Percentiles rank a stretch among this genome's conserved stretches.
phyloP scores from a whole-genome alignment of 1,139 yeast genomes.

The Saccharomycopsis phalli region DNA sequence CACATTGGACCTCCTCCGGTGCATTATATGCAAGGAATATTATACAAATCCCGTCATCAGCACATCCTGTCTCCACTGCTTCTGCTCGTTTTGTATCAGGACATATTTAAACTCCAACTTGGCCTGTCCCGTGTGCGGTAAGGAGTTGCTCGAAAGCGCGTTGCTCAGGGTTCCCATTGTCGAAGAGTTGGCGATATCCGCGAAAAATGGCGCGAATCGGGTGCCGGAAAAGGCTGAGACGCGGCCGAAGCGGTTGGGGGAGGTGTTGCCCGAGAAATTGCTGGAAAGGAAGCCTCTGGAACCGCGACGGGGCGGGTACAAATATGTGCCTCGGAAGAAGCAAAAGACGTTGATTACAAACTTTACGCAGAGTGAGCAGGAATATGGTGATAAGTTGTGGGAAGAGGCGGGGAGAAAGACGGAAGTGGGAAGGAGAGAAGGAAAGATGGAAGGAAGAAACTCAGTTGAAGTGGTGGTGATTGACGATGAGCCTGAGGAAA shows the following conservation, averaged over 20 bases:
- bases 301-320: background rate
- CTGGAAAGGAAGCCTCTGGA: background rate
- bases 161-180: conserved; percentile 10
- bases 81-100: conserved; percentile 7
- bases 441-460: too few species aligned
- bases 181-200: conserved; percentile 11
- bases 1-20: background rate
- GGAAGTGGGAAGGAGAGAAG: too few species aligned
- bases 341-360: background rate
- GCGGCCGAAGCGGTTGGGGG: background rate
- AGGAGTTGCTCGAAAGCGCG: conserved; percentile 12
- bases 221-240: background rate
- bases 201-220: too few species aligned
- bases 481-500: background rate
- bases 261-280: background rate
- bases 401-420: background rate
- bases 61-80: conserved; percentile 1
- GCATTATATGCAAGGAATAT: conserved; percentile 7
- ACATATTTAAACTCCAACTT: background rate
- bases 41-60: conserved; percentile 3
- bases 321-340: conserved; percentile 1
- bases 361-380: background rate
- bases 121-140: conserved; percentile 13
- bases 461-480: background rate
- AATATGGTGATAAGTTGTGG: background rate